These are phyloP conservation scores for Volvariella surrecta DNA, from an alignment of 1,284 basidiomycete species.

Conservation along the genomic window DNA sequence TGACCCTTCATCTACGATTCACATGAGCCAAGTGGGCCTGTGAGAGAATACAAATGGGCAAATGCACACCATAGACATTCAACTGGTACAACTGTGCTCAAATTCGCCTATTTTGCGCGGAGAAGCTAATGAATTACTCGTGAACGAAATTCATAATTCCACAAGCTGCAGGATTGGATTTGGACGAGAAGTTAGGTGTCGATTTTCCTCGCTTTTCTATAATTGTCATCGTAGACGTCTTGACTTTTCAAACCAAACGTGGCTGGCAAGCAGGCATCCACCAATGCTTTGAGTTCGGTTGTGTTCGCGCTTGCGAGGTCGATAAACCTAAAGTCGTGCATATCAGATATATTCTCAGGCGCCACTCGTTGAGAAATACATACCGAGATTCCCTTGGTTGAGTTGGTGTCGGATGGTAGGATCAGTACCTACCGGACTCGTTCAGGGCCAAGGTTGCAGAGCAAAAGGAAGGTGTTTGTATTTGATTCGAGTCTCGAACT, in stretches of 20 bases:
- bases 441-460: too few species aligned
- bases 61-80: constrained; percentile 18
- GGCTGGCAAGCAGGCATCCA: constrained; percentile 12
- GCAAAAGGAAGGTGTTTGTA: too few species aligned
- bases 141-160: constrained; percentile 13
- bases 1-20: constrained; percentile 16
- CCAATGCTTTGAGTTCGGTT: not conserved
- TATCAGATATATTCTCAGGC: too few species aligned
- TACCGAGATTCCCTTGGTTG: too few species aligned
- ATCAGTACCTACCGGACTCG: too few species aligned
- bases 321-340: too few species aligned
- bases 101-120: constrained; percentile 5
- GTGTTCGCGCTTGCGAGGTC: too few species aligned
- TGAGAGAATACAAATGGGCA: constrained; percentile 4
- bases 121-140: constrained; percentile 10
- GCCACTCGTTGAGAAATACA: too few species aligned
- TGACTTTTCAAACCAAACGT: constrained; percentile 12
- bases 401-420: too few species aligned
- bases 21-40: not conserved
- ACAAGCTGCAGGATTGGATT: constrained; percentile 13
- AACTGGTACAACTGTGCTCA: constrained; percentile 20
- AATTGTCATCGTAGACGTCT: constrained; percentile 13
- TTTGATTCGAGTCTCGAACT: too few species aligned
- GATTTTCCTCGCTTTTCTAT: constrained; percentile 16
- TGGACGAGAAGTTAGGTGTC: constrained; percentile 14